Percentiles rank a stretch among this genome's conserved stretches.
These are phyloP conservation scores for Pichia gijzeniarum DNA, from an alignment of 805 yeast genomes.

Conservation along the genomic window DNA sequence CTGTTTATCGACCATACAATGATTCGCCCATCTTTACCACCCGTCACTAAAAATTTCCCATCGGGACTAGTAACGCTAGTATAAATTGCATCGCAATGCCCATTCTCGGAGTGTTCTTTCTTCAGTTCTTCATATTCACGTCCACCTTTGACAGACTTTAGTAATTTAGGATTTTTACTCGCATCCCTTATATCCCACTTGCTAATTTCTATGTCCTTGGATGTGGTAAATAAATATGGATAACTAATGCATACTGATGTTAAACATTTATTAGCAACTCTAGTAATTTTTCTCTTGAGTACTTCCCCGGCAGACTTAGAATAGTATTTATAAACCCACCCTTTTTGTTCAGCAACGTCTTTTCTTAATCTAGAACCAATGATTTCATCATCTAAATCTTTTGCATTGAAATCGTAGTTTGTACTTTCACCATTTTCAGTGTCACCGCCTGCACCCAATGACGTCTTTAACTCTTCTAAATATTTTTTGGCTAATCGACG, in stretches of 20 bases:
- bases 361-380: conserved; percentile 71
- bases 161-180: conserved; percentile 53
- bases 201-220: conserved; percentile 73
- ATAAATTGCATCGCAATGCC: conserved; percentile 71
- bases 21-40: conserved; percentile 77
- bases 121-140: conserved; percentile 35
- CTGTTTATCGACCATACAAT: conserved; percentile 83
- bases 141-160: conserved; percentile 64
- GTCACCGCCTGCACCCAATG: conserved; percentile 16
- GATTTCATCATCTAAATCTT: conserved; percentile 83
- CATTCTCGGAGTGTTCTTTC: conserved; percentile 50
- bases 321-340: conserved; percentile 66
- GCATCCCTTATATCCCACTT: conserved; percentile 68
- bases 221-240: conserved; percentile 67
- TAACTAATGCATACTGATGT: conserved; percentile 50
- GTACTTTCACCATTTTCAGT: conserved; percentile 13
- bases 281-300: conserved; percentile 30
- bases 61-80: conserved; percentile 81
- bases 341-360: conserved; percentile 88
- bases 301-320: conserved; percentile 44
- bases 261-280: conserved; percentile 56
- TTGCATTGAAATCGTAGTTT: conserved; percentile 69
- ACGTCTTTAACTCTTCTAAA: conserved; percentile 69
- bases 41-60: conserved; percentile 85
- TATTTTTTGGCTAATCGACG: conserved; percentile 92